Percentiles rank a stretch among this genome's conserved stretches.
Conservation (phyloP, 208 protist genomes). For the Herpetomonas tarakana region DNA sequence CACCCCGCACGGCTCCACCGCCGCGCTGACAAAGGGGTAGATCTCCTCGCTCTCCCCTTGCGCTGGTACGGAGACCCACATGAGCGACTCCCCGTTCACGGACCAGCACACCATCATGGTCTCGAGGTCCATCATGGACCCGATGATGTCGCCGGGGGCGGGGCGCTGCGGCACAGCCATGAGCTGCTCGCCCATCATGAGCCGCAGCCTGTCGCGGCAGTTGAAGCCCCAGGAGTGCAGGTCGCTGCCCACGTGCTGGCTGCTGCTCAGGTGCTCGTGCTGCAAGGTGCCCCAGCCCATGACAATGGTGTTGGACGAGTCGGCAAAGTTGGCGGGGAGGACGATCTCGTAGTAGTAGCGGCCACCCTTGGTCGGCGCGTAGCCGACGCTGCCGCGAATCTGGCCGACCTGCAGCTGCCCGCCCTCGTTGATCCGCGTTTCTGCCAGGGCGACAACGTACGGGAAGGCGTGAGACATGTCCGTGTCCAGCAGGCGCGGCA, state of each 20-base stretch:
- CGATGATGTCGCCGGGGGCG: slow-evolving; percentile 72
- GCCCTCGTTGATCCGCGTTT: slow-evolving; percentile 66
- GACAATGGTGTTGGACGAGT: slow-evolving; percentile 45
- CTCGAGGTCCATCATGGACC: slow-evolving; percentile 77
- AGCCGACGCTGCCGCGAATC: slow-evolving; percentile 77
- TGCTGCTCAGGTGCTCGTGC: slow-evolving; percentile 75
- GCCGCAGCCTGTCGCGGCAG: slow-evolving; percentile 64
- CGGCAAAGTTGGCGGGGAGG: slow-evolving; percentile 49
- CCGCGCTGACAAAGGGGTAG: slow-evolving; percentile 86
- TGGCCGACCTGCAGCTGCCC: slow-evolving; percentile 79
- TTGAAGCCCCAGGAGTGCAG: slow-evolving; percentile 90
- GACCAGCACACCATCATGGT: slow-evolving; percentile 85
- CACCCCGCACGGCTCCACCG: slow-evolving; percentile 54
- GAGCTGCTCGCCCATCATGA: slow-evolving; percentile 73
- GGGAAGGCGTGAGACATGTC: slow-evolving; percentile 43
- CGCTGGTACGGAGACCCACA: slow-evolving; percentile 68
- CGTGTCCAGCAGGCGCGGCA: slow-evolving; percentile 51
- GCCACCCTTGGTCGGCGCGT: slow-evolving; percentile 49
- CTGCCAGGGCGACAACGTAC: slow-evolving; percentile 64
- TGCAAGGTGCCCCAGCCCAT: slow-evolving; percentile 90
- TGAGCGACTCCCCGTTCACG: slow-evolving; percentile 80
- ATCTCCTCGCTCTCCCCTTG: slow-evolving; percentile 77
- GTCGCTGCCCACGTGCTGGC: slow-evolving; percentile 84
- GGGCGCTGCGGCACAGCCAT: slow-evolving; percentile 39
- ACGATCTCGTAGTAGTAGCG: slow-evolving; percentile 86